Conservation (phyloP, 257 asterid species). For the Solanum chmielewskii region DNA sequence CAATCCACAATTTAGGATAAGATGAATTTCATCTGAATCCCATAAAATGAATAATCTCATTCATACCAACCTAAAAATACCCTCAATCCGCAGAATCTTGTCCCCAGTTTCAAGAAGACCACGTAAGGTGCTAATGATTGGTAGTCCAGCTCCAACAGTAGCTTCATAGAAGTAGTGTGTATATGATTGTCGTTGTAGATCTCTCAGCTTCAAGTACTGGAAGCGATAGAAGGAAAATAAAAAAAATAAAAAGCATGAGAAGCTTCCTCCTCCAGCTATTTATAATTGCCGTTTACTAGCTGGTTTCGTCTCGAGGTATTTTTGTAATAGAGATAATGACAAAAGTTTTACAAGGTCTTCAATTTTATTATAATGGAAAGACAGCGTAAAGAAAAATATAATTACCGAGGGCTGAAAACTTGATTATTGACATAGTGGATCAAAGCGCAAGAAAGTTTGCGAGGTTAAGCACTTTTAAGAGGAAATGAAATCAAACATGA, state of each 20-base stretch:
- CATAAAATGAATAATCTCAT: neutral
- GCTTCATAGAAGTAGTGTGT: conserved; percentile 98
- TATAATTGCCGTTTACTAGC: neutral
- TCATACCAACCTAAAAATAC: conserved; percentile 75
- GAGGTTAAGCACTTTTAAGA: neutral
- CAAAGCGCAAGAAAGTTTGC: neutral
- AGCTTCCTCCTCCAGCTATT: neutral
- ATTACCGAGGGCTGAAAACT: neutral
- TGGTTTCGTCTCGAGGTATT: neutral
- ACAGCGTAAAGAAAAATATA: neutral
- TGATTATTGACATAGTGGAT: neutral
- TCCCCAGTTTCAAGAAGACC: conserved; percentile 98
- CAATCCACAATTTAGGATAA: neutral
- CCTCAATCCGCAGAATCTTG: conserved; percentile 75
- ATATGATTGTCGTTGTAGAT: conserved; percentile 81
- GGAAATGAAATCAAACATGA: neutral
- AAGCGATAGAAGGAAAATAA: neutral
- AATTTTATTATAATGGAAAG: neutral
- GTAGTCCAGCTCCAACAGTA: conserved; percentile 99
- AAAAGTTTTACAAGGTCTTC: neutral
- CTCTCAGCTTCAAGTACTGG: conserved; percentile 87
- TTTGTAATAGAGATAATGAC: neutral
- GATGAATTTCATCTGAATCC: neutral
- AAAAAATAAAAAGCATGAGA: neutral
- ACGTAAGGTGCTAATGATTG: conserved; percentile 82